phyloP scores from a whole-genome alignment of 2,329 filamentous ascomycete genomes.

The Trichoderma aggressivum region DNA sequence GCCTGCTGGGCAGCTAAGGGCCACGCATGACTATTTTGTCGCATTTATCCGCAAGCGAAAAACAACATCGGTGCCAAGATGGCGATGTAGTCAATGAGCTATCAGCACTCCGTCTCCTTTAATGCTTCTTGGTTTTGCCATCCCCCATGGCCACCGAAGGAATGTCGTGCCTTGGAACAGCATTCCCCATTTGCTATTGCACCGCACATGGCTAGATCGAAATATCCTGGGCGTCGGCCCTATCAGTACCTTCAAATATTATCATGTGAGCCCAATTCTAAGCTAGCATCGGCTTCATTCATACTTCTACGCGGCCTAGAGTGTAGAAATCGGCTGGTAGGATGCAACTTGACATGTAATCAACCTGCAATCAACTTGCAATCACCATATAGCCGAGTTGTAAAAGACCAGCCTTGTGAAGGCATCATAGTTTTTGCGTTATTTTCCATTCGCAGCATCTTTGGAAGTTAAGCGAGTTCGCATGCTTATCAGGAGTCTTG shows the following conservation, averaged over 20 bases:
- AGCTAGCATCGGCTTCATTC: not conserved
- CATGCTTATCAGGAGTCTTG: not conserved
- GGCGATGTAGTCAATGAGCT: not conserved
- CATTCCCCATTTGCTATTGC: not conserved
- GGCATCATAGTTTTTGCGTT: not conserved
- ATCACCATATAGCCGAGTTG: not conserved
- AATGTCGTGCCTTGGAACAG: not conserved
- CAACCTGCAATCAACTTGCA: not conserved
- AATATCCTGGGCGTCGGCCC: not conserved
- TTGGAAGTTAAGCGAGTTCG: not conserved
- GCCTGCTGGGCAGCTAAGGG: not conserved
- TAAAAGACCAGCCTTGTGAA: not conserved
- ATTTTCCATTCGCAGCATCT: not conserved
- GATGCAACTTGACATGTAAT: not conserved
- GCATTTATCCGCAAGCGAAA: not conserved
- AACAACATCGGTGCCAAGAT: not conserved
- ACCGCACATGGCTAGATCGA: not conserved
- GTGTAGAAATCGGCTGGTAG: not conserved
- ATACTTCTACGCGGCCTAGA: not conserved
- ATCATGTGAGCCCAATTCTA: not conserved
- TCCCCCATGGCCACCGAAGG: not conserved
- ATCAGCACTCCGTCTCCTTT: not conserved
- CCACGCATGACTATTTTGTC: not conserved
- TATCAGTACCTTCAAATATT: not conserved
- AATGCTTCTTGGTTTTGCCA: not conserved